Evolutionary conservation across 2,329 filamentous ascomycete species (phyloP).

Genomic region (Phaeomoniella chlamydospora): DNA sequence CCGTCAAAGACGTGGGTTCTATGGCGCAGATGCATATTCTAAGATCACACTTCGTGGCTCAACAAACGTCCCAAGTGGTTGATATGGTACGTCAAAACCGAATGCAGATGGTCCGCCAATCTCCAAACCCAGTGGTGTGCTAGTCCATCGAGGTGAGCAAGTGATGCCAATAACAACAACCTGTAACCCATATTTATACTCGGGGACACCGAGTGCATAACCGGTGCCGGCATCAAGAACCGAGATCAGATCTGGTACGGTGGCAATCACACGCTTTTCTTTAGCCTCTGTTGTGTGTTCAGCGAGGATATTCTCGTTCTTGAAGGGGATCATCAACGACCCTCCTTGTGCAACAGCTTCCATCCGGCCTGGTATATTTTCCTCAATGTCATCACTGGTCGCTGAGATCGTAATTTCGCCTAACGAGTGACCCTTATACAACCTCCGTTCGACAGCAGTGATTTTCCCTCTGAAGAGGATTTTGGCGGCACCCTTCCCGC

Average conservation of each 20-base stretch:
- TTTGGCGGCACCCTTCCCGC: constrained; percentile 36
- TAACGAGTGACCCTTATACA: constrained; percentile 44
- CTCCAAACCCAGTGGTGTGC: constrained; percentile 31
- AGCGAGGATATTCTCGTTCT: constrained; percentile 60
- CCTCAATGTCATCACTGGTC: constrained; percentile 14
- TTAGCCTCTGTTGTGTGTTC: constrained; percentile 22
- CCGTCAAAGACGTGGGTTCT: too few species aligned
- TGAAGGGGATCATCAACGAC: constrained; percentile 51
- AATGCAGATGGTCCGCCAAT: constrained; percentile 36
- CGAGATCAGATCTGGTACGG: constrained; percentile 42
- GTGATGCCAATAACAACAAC: constrained; percentile 40
- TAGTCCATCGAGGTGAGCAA: constrained; percentile 39
- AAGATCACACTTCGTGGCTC: constrained; percentile 40
- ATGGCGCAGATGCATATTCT: constrained; percentile 23
- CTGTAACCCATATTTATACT: constrained; percentile 38
- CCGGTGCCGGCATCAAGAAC: constrained; percentile 43
- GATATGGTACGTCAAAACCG: constrained; percentile 34
- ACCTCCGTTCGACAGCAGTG: constrained; percentile 40
- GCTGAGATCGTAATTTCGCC: constrained; percentile 43
- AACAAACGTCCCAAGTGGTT: constrained; percentile 35
- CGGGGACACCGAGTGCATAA: constrained; percentile 39
- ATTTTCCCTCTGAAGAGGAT: constrained; percentile 53
- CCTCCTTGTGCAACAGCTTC: constrained; percentile 25
- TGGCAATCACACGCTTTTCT: constrained; percentile 19
- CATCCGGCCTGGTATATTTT: constrained; percentile 3